Percentiles rank a stretch among this genome's conserved stretches.
These are phyloP conservation scores for Scleroderma bovista DNA, from an alignment of 768 basidiomycete genomes.

Conservation along the genomic window DNA sequence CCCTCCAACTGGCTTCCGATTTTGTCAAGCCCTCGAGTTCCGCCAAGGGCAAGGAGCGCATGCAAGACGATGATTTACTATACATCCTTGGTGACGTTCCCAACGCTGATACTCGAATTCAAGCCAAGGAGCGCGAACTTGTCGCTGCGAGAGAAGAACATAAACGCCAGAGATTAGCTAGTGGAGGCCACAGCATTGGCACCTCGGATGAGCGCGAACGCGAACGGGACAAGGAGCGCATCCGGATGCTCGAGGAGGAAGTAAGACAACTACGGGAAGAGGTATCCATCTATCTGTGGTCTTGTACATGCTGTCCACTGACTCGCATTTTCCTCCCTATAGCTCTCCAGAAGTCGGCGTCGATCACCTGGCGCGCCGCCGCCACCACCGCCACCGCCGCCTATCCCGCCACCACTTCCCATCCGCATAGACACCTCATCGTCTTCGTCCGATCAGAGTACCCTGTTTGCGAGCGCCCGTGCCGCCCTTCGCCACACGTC, in stretches of 20 bases:
- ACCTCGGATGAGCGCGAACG: slow-evolving; percentile 38
- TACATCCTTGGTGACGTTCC: slow-evolving; percentile 33
- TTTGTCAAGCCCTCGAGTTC: slow-evolving; percentile 5
- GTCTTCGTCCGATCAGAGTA: slow-evolving; percentile 24
- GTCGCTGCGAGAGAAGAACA: slow-evolving; percentile 46
- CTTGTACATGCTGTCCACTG: not conserved
- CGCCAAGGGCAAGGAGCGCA: slow-evolving; percentile 45
- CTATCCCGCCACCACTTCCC: slow-evolving; percentile 27
- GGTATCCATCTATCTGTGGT: slow-evolving; percentile 28
- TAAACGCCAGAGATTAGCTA: slow-evolving; percentile 36
- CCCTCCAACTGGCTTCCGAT: not conserved
- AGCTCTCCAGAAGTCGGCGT: slow-evolving; percentile 44
- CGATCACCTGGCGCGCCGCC: slow-evolving; percentile 33
- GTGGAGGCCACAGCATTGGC: slow-evolving; percentile 29
- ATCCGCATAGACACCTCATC: slow-evolving; percentile 28
- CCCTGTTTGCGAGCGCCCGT: slow-evolving; percentile 53
- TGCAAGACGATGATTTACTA: slow-evolving; percentile 20
- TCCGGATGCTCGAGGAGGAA: slow-evolving; percentile 61
- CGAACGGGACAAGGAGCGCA: slow-evolving; percentile 55
- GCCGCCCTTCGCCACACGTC: slow-evolving; percentile 55
- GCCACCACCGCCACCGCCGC: slow-evolving; percentile 36
- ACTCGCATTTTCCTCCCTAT: slow-evolving; percentile 3
- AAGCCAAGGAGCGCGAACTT: slow-evolving; percentile 61
- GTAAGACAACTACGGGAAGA: slow-evolving; percentile 53
- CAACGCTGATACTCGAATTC: slow-evolving; percentile 43